These are phyloP conservation scores for Paramyrothecium roridum DNA, from an alignment of 2,329 filamentous ascomycete species.

Conservation along the genomic window DNA sequence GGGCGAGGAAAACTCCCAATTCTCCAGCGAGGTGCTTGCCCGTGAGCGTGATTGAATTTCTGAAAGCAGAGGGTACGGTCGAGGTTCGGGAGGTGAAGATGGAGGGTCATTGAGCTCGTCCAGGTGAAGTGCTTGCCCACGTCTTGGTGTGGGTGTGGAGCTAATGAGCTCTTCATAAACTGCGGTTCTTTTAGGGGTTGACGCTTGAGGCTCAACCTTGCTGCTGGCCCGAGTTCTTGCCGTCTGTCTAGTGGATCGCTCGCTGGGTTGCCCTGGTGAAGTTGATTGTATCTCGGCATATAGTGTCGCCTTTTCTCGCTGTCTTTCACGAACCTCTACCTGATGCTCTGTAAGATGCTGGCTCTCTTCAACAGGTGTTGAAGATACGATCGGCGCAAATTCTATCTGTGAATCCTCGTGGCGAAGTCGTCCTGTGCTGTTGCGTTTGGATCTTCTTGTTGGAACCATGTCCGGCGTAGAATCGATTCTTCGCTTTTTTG, in stretches of 20 bases:
- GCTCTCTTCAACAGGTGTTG: conserved; percentile 55
- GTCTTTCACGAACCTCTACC: conserved; percentile 71
- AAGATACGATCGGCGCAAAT: conserved; percentile 67
- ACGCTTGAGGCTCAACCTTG: conserved; percentile 27
- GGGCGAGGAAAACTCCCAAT: conserved; percentile 58
- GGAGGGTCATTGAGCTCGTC: conserved; percentile 51
- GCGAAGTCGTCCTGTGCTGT: conserved; percentile 52
- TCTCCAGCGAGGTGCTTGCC: conserved; percentile 24
- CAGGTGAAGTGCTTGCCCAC: conserved; percentile 47
- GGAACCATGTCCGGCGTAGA: conserved; percentile 18
- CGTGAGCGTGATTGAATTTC: conserved; percentile 50
- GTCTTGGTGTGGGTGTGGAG: conserved; percentile 59
- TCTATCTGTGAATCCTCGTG: conserved; percentile 83
- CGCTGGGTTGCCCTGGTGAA: conserved; percentile 17
- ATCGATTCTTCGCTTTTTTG: conserved; percentile 23
- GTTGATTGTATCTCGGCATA: conserved; percentile 67
- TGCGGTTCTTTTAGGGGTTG: conserved; percentile 41
- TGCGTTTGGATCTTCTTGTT: conserved; percentile 20
- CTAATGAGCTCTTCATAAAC: conserved; percentile 51
- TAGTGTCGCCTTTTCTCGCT: conserved; percentile 62
- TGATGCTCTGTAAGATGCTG: conserved; percentile 78
- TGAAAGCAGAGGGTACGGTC: conserved; percentile 47
- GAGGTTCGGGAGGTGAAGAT: conserved; percentile 56
- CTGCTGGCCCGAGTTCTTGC: conserved; percentile 5
- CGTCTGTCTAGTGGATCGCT: conserved; percentile 10